These are phyloP conservation scores for Starmera amethionina DNA, from an alignment of 805 yeast genomes.

Conservation along the genomic window DNA sequence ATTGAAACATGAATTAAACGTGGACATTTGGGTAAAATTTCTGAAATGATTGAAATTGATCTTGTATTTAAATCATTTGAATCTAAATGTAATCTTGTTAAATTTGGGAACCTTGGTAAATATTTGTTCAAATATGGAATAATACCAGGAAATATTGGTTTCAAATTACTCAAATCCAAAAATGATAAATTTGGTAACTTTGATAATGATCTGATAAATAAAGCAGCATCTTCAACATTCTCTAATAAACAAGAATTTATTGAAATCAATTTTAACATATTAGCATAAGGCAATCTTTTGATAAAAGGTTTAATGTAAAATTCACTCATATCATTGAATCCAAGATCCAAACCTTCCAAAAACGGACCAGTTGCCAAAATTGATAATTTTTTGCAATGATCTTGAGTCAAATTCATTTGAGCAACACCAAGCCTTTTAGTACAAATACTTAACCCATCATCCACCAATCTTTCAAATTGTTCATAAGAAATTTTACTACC, in stretches of 20 bases:
- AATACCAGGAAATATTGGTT: constrained; percentile 54
- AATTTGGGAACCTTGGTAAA: constrained; percentile 56
- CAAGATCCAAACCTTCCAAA: constrained; percentile 67
- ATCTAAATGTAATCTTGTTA: constrained; percentile 65
- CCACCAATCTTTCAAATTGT: constrained; percentile 45
- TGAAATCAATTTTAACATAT: constrained; percentile 39
- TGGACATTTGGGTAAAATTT: constrained; percentile 59
- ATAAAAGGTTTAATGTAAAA: constrained; percentile 19
- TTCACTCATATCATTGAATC: constrained; percentile 60
- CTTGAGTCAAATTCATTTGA: constrained; percentile 49
- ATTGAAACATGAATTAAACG: constrained; percentile 61
- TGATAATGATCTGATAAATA: constrained; percentile 39
- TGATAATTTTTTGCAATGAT: constrained; percentile 47
- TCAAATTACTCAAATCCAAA: constrained; percentile 67
- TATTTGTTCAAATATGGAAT: constrained; percentile 47
- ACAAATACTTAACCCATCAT: constrained; percentile 40
- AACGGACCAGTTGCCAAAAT: constrained; percentile 43
- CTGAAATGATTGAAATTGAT: constrained; percentile 51
- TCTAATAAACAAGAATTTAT: constrained; percentile 53
- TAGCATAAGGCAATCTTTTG: constrained; percentile 9
- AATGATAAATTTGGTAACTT: constrained; percentile 52
- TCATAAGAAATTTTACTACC: constrained; percentile 63
- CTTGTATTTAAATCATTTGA: constrained; percentile 48
- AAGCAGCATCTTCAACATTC: constrained; percentile 40
- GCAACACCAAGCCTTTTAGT: constrained; percentile 71